These are phyloP conservation scores for Diaporthe vexans DNA, from an alignment of 2,329 filamentous ascomycete species.

Conservation along the genomic window DNA sequence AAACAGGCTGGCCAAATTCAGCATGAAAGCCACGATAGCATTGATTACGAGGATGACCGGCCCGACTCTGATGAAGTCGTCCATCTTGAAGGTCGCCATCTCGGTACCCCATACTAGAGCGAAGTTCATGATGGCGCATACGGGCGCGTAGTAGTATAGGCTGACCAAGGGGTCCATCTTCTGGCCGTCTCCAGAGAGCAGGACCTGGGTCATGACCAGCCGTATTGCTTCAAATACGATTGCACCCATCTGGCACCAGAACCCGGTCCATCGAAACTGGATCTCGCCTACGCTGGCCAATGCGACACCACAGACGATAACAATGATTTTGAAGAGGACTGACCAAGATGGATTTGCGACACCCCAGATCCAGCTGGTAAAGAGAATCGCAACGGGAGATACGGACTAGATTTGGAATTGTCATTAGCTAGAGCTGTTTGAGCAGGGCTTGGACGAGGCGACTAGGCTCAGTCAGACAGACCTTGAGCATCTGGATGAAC, in stretches of 20 bases:
- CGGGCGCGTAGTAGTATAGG: constrained; percentile 90
- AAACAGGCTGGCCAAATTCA: constrained; percentile 90
- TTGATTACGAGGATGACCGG: constrained; percentile 74
- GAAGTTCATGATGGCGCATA: constrained; percentile 86
- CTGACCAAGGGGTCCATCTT: constrained; percentile 93
- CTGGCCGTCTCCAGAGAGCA: constrained; percentile 81
- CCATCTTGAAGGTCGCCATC: constrained; percentile 73
- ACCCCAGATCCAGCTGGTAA: constrained; percentile 73
- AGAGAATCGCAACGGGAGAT: constrained; percentile 75
- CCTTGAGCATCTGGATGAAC: constrained; percentile 62
- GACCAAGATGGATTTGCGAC: constrained; percentile 62
- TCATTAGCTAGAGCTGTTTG: neutral
- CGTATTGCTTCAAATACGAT: constrained; percentile 86
- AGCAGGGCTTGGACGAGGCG: too few relatives aligned
- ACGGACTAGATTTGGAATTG: constrained; percentile 61
- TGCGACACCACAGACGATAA: constrained; percentile 67
- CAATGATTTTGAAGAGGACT: constrained; percentile 62
- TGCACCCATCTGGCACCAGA: constrained; percentile 79
- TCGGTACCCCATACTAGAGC: constrained; percentile 79
- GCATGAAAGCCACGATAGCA: constrained; percentile 82
- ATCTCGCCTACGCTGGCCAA: constrained; percentile 74
- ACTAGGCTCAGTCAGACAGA: neutral
- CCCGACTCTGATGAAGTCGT: constrained; percentile 76
- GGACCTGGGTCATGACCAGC: constrained; percentile 86
- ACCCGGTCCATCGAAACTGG: constrained; percentile 75